These are phyloP conservation scores for Chlorella ohadii DNA, from an alignment of 139 green algal species.

Conservation along the genomic window DNA sequence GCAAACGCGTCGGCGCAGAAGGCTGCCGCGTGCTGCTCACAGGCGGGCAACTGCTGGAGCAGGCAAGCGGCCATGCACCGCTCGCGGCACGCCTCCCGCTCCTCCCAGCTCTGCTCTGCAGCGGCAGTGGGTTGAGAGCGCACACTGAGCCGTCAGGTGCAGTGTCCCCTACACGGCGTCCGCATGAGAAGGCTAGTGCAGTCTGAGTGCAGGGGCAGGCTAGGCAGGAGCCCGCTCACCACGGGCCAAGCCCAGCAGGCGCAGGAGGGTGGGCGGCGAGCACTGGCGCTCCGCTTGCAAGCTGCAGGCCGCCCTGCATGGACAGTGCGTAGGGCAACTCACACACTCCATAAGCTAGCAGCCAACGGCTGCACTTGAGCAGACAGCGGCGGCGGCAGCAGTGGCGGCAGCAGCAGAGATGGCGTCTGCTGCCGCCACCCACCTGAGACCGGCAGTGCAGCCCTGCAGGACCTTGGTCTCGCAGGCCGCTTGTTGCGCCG, in stretches of 20 bases:
- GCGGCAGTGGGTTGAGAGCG: too few species aligned
- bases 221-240: too few species aligned
- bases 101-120: constrained; percentile 11
- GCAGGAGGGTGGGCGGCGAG: background rate
- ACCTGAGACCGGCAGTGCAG: constrained; percentile 12
- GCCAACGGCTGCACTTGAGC: too few species aligned
- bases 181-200: too few species aligned
- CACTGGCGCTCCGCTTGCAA: constrained; percentile 1
- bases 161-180: too few species aligned
- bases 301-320: background rate
- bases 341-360: too few species aligned
- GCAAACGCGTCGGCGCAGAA: constrained; percentile 18
- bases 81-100: constrained; percentile 13
- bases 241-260: background rate
- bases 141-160: too few species aligned
- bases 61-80: constrained; percentile 5
- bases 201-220: too few species aligned
- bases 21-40: background rate
- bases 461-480: background rate
- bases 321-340: too few species aligned
- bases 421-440: background rate
- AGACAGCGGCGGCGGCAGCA: too few species aligned
- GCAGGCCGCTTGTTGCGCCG: background rate
- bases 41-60: background rate
- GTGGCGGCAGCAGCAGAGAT: background rate